phyloP scores from a whole-genome alignment of 1,284 basidiomycete species.

The Caloboletus firmus region DNA sequence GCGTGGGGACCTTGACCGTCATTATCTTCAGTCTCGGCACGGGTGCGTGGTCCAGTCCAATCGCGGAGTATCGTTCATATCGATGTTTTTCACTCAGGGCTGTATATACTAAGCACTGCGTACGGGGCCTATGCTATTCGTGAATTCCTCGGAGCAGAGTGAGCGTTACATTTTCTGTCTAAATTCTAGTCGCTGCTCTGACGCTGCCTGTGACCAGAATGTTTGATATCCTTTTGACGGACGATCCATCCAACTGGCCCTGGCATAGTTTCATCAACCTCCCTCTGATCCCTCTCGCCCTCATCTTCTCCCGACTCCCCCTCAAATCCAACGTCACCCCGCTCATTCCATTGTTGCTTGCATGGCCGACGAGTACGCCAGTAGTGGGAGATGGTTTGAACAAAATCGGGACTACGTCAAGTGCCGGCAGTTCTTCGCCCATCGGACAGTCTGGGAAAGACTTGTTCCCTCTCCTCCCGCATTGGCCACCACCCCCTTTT shows the following conservation, averaged over 20 bases:
- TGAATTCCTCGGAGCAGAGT: slow-evolving; percentile 70
- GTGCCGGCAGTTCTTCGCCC: not conserved
- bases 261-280: slow-evolving; percentile 72
- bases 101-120: slow-evolving; percentile 60
- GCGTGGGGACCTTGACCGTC: slow-evolving; percentile 46
- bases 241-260: slow-evolving; percentile 67
- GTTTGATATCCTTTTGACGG: slow-evolving; percentile 59
- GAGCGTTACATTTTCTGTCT: slow-evolving; percentile 22
- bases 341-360: slow-evolving; percentile 57
- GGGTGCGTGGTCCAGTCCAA: slow-evolving; percentile 32
- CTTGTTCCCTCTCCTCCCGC: slow-evolving; percentile 20
- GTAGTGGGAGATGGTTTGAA: slow-evolving; percentile 22
- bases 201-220: slow-evolving; percentile 40
- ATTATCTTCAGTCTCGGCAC: slow-evolving; percentile 44
- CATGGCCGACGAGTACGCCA: slow-evolving; percentile 60
- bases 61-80: not conserved
- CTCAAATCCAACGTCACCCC: slow-evolving; percentile 47
- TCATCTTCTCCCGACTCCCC: slow-evolving; percentile 58
- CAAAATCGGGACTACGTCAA: not conserved
- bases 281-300: slow-evolving; percentile 56
- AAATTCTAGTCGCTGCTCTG: not conserved
- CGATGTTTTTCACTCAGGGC: slow-evolving; percentile 40
- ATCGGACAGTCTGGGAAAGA: slow-evolving; percentile 5
- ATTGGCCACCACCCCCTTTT: slow-evolving; percentile 63
- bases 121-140: slow-evolving; percentile 75